Evolutionary conservation across 1,284 basidiomycete species (phyloP).

Genomic region (Cerrena zonata): DNA sequence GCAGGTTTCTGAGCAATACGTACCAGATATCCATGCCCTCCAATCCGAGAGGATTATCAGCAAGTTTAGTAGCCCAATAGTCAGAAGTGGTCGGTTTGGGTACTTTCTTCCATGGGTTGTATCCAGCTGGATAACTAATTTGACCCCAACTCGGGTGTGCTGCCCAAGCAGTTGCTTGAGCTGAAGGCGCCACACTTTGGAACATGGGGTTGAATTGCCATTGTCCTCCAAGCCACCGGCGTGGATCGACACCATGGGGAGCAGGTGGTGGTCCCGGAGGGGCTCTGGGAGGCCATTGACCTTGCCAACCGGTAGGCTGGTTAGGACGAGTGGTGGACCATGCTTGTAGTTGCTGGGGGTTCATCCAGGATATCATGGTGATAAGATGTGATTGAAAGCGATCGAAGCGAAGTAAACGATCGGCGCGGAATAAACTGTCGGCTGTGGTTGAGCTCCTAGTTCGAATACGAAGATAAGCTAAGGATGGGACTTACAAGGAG

Average conservation of each 20-base stretch:
- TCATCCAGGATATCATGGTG: conserved; percentile 18
- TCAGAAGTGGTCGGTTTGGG: conserved; percentile 49
- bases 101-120: conserved; percentile 14
- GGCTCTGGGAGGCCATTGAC: conserved; percentile 19
- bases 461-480: background rate
- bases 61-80: conserved; percentile 52
- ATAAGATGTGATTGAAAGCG: conserved; percentile 3
- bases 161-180: conserved; percentile 19
- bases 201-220: conserved; percentile 27
- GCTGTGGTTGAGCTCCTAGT: background rate
- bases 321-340: conserved; percentile 6
- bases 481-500: background rate
- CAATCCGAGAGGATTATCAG: conserved; percentile 59
- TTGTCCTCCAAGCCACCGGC: conserved; percentile 22
- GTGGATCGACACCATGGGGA: conserved; percentile 24
- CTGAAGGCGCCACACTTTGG: conserved; percentile 8
- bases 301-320: conserved; percentile 14
- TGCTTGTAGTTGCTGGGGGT: conserved; percentile 10
- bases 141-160: conserved; percentile 27
- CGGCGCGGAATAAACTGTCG: background rate
- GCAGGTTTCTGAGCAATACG: conserved; percentile 28
- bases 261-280: conserved; percentile 23
- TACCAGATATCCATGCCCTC: conserved; percentile 62
- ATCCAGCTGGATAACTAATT: background rate
- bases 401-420: background rate